These are phyloP conservation scores for Lachancea meyersii DNA, from an alignment of 805 yeast species.

Conservation along the genomic window DNA sequence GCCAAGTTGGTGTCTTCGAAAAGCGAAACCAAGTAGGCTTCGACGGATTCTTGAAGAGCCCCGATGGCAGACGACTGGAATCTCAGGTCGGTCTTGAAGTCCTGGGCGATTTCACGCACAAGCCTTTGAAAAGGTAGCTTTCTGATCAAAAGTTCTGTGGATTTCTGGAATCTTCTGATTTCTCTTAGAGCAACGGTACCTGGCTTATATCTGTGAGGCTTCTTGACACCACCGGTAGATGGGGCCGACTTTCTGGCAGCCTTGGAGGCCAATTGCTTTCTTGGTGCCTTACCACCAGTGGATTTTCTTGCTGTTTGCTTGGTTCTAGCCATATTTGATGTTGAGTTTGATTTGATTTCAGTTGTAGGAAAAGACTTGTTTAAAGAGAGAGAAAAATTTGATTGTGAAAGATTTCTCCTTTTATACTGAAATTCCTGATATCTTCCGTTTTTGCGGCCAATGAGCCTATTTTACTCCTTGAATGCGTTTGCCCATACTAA, in stretches of 20 bases:
- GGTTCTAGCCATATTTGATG: slow-evolving; percentile 77
- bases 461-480: slow-evolving; percentile 1
- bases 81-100: slow-evolving; percentile 86
- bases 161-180: slow-evolving; percentile 95
- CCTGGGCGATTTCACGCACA: slow-evolving; percentile 93
- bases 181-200: slow-evolving; percentile 96
- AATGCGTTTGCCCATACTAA: slow-evolving; percentile 1
- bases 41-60: slow-evolving; percentile 97
- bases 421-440: neutral
- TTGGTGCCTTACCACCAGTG: slow-evolving; percentile 94
- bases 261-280: slow-evolving; percentile 87
- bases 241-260: slow-evolving; percentile 94
- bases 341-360: neutral
- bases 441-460: slow-evolving; percentile 3
- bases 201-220: slow-evolving; percentile 95
- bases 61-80: slow-evolving; percentile 97
- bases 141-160: slow-evolving; percentile 91
- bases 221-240: slow-evolving; percentile 88
- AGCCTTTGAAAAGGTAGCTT: slow-evolving; percentile 96
- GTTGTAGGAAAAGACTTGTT: neutral
- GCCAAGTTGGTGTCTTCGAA: slow-evolving; percentile 98
- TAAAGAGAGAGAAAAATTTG: neutral
- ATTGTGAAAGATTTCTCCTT: neutral
- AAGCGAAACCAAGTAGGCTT: slow-evolving; percentile 92
- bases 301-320: slow-evolving; percentile 93